Base-by-base conservation (phyloP, 1,284 basidiomycete genomes). In the Ceratobasidium sp. region DNA sequence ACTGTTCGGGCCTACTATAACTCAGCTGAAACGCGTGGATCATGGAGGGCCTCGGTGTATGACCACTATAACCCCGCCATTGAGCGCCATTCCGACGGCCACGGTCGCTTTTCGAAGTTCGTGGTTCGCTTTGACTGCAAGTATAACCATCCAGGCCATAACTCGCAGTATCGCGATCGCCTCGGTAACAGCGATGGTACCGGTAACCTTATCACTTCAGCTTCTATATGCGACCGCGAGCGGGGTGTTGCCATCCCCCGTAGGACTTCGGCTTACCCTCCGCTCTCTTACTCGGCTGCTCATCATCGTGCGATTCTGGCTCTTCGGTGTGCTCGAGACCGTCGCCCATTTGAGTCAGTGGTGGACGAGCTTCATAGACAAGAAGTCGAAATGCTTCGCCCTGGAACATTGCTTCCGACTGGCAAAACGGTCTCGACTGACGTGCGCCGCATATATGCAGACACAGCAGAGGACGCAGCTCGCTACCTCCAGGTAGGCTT, bases 51-150 rank as follows among this genome's bases (percentile, higher is more conserved):
- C 10, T 28, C 69, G 12, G 55, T 44, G 23, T 71, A 71, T 15
- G n/a, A 12, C 23, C 69, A 72, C n/a, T 72, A 72, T n/a, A 60
- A 28, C 15, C 55, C 40, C 10, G 55, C 56, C 5, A 5, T 72
- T 18, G 69, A 72, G 13, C 69, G 40, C 13, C 56, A 60, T 44
- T 60, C 13, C 15, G 40, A 72, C 42, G 18, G 23, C 46, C 26
- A n/a, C 1, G 69, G 69, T 3, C 15, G 15, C 5, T 23, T 55
- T 46, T 28, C 15, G 20, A 51, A 51, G 44, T n/a, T 72, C 33
- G 70, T 72, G 26, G 23, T 72, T 12, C 70, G 56, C 18, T 72
- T 72, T 39, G 56, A 49, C 40, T 72, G 70, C 56, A 72, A 72
- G 56, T 63, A 72, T 28, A 60, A 72, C n/a, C 42, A 39, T 33